Evolutionary conservation across 208 protist genomes (phyloP).

Genomic region (Acanthamoeba healyi): DNA sequence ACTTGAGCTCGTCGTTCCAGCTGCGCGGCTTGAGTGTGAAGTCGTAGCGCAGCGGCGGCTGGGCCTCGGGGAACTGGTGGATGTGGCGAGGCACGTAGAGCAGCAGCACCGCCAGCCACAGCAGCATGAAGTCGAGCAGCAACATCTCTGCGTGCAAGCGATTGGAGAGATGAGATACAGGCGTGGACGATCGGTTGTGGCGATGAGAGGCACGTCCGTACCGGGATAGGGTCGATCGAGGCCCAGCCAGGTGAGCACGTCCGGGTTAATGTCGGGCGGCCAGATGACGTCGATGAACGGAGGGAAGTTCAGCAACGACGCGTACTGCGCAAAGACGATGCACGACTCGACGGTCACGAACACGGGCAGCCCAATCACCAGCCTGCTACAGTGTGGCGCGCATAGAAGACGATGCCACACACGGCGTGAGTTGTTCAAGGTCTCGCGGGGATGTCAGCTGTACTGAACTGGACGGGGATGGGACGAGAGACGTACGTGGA

Average conservation of each 20-base stretch:
- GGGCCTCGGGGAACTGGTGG: conserved; percentile 22
- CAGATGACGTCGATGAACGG: conserved; percentile 42
- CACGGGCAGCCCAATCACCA: background rate
- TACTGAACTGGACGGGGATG: too few relatives aligned
- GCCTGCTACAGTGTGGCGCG: background rate
- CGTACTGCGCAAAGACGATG: conserved; percentile 48
- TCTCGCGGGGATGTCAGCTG: too few relatives aligned
- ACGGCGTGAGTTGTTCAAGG: background rate
- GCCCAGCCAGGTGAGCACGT: conserved; percentile 39
- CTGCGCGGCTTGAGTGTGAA: conserved; percentile 59
- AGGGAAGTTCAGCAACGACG: conserved; percentile 37
- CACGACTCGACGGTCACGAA: conserved; percentile 16
- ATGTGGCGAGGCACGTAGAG: conserved; percentile 9
- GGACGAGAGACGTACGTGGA: background rate
- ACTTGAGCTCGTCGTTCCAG: conserved; percentile 74
- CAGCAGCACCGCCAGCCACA: conserved; percentile 35
- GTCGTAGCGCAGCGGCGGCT: conserved; percentile 48
- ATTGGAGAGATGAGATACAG: too few relatives aligned
- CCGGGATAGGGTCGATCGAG: background rate
- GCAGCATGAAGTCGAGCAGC: conserved; percentile 33
- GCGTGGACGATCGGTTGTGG: background rate
- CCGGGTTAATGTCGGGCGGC: background rate
- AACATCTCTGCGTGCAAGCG: background rate
- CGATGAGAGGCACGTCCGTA: background rate
- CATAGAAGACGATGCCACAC: too few relatives aligned